phyloP scores from a whole-genome alignment of 2,329 filamentous ascomycete species.

The Fonsecaea monophora region DNA sequence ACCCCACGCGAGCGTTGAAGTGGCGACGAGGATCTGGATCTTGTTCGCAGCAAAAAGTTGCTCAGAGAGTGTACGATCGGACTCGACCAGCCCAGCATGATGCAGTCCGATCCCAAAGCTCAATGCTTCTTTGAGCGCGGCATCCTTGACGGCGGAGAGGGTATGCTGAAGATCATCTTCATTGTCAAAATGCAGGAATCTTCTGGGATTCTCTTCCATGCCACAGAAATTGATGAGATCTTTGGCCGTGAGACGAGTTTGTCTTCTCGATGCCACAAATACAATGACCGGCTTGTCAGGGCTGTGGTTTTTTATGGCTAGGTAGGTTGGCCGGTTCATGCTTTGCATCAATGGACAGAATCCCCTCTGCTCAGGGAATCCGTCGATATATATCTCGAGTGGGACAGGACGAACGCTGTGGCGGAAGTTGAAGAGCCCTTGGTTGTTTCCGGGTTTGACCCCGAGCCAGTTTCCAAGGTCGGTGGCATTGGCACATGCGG shows the following conservation, averaged over 20 bases:
- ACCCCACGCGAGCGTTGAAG: slow-evolving; percentile 96
- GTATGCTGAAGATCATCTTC: slow-evolving; percentile 92
- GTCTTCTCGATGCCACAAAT: slow-evolving; percentile 92
- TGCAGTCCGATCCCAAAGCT: slow-evolving; percentile 97
- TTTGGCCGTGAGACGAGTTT: slow-evolving; percentile 92
- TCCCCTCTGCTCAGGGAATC: slow-evolving; percentile 90
- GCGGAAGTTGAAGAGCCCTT: slow-evolving; percentile 86
- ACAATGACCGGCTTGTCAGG: slow-evolving; percentile 98
- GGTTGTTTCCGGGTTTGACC: slow-evolving; percentile 76
- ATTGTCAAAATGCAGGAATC: slow-evolving; percentile 84
- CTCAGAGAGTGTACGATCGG: slow-evolving; percentile 87
- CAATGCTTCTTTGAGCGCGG: slow-evolving; percentile 88
- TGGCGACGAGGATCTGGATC: slow-evolving; percentile 95
- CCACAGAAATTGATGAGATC: slow-evolving; percentile 97
- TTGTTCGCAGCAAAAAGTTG: slow-evolving; percentile 97
- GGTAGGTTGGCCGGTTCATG: slow-evolving; percentile 96
- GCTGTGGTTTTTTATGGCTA: slow-evolving; percentile 95
- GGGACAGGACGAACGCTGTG: slow-evolving; percentile 97
- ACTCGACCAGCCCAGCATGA: slow-evolving; percentile 95
- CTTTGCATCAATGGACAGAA: slow-evolving; percentile 99
- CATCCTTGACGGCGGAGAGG: slow-evolving; percentile 88
- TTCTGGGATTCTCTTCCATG: slow-evolving; percentile 95
- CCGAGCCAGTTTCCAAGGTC: slow-evolving; percentile 97
- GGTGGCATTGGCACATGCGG: slow-evolving; percentile 92
- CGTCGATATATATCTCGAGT: slow-evolving; percentile 94